These are phyloP conservation scores for Chrysopogon serrulatus DNA, from an alignment of 176 grass and related monocot species.

Conservation along the genomic window DNA sequence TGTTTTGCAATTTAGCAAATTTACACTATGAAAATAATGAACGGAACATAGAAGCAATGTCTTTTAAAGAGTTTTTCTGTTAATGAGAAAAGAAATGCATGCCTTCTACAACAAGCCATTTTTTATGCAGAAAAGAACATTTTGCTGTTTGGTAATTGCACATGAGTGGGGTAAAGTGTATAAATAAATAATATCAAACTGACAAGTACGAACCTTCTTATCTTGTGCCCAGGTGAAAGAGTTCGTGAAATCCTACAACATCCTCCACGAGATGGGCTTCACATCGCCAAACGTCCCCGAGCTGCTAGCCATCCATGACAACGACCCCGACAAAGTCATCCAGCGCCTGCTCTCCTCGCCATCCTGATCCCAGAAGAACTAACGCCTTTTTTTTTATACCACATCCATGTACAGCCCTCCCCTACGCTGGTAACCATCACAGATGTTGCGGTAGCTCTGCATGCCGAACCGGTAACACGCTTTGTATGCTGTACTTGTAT, in stretches of 20 bases:
- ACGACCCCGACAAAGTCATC: slow-evolving; percentile 87
- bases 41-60: neutral
- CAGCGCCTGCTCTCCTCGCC: slow-evolving; percentile 63
- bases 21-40: neutral
- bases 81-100: neutral
- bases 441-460: neutral
- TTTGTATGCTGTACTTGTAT: neutral
- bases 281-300: slow-evolving; percentile 74
- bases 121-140: neutral
- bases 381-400: neutral
- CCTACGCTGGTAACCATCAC: neutral
- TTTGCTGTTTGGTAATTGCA: neutral
- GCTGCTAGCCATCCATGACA: slow-evolving; percentile 84
- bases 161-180: neutral
- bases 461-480: neutral
- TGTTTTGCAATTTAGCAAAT: neutral
- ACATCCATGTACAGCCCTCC: slow-evolving; percentile 18
- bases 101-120: neutral
- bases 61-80: neutral
- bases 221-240: slow-evolving; percentile 70
- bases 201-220: neutral
- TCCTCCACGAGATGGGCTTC: slow-evolving; percentile 97
- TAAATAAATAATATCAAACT: neutral
- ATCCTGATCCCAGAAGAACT: slow-evolving; percentile 18
- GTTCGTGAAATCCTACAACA: slow-evolving; percentile 93